Percentiles rank a stretch among this genome's conserved stretches.
phyloP scores from a whole-genome alignment of 495 filamentous ascomycete genomes.

The Cudoniella acicularis region DNA sequence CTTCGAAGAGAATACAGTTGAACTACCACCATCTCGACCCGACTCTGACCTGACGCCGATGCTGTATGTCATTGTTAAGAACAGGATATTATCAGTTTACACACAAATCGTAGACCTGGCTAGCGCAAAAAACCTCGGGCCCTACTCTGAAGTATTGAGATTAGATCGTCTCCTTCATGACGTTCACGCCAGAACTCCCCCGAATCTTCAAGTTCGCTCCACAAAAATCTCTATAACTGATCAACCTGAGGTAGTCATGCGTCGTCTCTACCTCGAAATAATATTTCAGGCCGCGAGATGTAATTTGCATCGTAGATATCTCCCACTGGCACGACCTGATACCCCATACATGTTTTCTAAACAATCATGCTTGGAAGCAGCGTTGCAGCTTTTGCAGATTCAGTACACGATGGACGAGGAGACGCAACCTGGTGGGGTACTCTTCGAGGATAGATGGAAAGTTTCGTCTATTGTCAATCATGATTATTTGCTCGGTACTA shows the following conservation, averaged over 20 bases:
- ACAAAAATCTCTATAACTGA: conserved; percentile 62
- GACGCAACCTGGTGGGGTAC: conserved; percentile 31
- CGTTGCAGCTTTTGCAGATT: conserved; percentile 54
- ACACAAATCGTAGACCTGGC: conserved; percentile 36
- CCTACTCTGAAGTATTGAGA: conserved; percentile 67
- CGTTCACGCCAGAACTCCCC: conserved; percentile 50
- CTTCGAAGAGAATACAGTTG: conserved; percentile 38
- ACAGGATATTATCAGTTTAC: conserved; percentile 33
- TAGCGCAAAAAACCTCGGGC: conserved; percentile 30
- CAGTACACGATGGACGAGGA: conserved; percentile 36
- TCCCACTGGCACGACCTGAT: conserved; percentile 51
- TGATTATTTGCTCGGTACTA: conserved; percentile 44
- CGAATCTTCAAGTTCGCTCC: conserved; percentile 53
- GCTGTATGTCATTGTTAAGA: conserved; percentile 44
- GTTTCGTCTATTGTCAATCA: conserved; percentile 37
- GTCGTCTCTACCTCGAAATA: conserved; percentile 63
- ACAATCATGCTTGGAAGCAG: conserved; percentile 63
- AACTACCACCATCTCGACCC: conserved; percentile 40
- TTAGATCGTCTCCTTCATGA: conserved; percentile 62
- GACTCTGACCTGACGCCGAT: conserved; percentile 39
- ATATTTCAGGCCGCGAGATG: conserved; percentile 68
- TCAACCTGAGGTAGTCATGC: conserved; percentile 56
- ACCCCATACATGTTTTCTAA: conserved; percentile 56
- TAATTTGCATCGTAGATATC: conserved; percentile 69
- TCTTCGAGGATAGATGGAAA: conserved; percentile 38